These are phyloP conservation scores for Phytophthora syringae DNA, from an alignment of 352 stramenopile genomes.

Conservation along the genomic window DNA sequence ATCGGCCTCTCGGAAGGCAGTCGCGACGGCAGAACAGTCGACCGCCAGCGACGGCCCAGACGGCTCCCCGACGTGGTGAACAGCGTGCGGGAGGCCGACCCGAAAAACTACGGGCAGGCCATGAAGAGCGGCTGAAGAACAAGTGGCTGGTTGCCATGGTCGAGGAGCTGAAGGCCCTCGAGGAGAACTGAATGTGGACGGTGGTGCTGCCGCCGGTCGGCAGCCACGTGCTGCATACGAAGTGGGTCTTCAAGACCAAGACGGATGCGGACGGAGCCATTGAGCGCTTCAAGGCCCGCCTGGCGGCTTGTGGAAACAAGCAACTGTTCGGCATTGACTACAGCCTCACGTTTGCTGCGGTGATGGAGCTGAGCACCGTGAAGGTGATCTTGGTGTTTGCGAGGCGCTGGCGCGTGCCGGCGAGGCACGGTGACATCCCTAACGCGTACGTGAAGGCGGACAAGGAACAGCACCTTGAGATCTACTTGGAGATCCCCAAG, in stretches of 20 bases:
- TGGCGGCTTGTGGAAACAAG: conserved; percentile 27
- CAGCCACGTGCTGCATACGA: conserved; percentile 19
- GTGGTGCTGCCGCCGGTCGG: neutral
- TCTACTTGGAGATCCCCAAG: no score
- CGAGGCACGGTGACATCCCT: conserved; percentile 29
- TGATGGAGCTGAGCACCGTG: conserved; percentile 29
- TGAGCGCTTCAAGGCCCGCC: conserved; percentile 27
- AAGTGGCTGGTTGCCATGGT: neutral
- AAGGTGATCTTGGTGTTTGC: conserved; percentile 11
- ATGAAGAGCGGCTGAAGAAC: conserved; percentile 18
- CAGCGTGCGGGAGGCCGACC: conserved; percentile 4
- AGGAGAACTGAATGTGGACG: conserved; percentile 17
- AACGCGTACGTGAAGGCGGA: no score
- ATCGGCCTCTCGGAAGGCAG: conserved; percentile 32
- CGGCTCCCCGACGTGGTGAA: conserved; percentile 1
- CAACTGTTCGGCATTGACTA: conserved; percentile 30
- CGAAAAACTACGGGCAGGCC: no score
- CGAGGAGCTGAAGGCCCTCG: neutral
- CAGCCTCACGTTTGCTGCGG: conserved; percentile 27
- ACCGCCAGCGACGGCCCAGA: neutral
- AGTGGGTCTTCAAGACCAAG: conserved; percentile 20
- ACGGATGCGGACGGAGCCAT: conserved; percentile 18
- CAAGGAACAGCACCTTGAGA: no score
- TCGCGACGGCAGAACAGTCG: neutral
- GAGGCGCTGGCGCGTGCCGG: conserved; percentile 18